phyloP scores from a whole-genome alignment of 768 basidiomycete species.

The Pisolithus tinctorius region DNA sequence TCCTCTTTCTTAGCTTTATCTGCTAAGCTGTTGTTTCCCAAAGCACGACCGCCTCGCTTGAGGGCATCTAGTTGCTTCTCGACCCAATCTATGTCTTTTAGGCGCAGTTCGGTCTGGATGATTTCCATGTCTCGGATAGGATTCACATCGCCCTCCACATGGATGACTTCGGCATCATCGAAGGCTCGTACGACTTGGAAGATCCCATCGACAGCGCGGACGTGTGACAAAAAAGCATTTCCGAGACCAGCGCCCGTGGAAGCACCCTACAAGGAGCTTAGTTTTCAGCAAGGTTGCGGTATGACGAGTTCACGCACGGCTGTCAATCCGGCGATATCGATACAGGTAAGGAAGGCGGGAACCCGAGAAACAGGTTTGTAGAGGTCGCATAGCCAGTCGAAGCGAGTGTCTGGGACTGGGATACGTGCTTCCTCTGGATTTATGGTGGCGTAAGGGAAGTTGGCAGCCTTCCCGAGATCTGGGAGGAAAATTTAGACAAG shows the following conservation, averaged over 20 bases:
- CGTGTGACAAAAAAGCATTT: slow-evolving; percentile 95
- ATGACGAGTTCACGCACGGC: slow-evolving; percentile 48
- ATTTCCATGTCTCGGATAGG: slow-evolving; percentile 97
- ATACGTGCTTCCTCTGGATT: slow-evolving; percentile 95
- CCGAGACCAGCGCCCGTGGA: slow-evolving; percentile 98
- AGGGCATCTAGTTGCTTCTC: slow-evolving; percentile 80
- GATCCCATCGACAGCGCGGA: slow-evolving; percentile 97
- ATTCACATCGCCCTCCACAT: slow-evolving; percentile 97
- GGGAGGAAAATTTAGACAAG: slow-evolving; percentile 6
- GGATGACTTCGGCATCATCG: slow-evolving; percentile 98
- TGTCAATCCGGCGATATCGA: slow-evolving; percentile 97
- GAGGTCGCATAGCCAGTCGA: slow-evolving; percentile 86
- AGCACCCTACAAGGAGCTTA: slow-evolving; percentile 56
- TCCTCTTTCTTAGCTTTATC: slow-evolving; percentile 98
- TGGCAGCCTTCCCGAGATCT: slow-evolving; percentile 92
- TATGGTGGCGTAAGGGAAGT: slow-evolving; percentile 95
- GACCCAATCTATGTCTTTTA: slow-evolving; percentile 99
- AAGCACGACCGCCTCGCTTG: slow-evolving; percentile 64
- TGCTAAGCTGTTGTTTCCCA: slow-evolving; percentile 73
- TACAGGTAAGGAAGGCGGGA: slow-evolving; percentile 93
- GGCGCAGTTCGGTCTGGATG: slow-evolving; percentile 85
- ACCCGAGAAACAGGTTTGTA: slow-evolving; percentile 89
- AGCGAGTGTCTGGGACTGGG: slow-evolving; percentile 88
- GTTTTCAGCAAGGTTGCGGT: slow-evolving; percentile 5
- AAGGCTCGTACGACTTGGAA: slow-evolving; percentile 98